Base-by-base conservation (phyloP, 768 basidiomycete species). In the Termitomyces sp. region DNA sequence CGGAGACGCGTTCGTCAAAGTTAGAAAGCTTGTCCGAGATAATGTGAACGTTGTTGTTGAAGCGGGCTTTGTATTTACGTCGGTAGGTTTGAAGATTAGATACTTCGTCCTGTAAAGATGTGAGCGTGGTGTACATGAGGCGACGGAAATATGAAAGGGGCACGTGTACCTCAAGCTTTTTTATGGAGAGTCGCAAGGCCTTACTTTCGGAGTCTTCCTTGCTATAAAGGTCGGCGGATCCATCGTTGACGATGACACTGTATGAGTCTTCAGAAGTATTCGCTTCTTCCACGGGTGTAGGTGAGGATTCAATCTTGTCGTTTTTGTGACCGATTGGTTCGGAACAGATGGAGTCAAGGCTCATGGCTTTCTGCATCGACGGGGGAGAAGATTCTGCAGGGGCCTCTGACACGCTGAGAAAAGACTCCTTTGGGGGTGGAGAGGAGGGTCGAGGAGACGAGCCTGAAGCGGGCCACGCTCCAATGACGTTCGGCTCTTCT, bases 391-490 rank as follows among this genome's bases (percentile, higher is more conserved):
- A n/a, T 40, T 55, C 21, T 19, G 58, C 25, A 47, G 51, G 27
- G 53, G 16, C 1, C 23, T 58, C 47, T n/a, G 37, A 27, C 10
- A 23, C 27, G 21, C 42, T 11, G 12, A 21, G 19, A 21, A 29
- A 5, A 6, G 11, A 10, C n/a, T 40, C 37, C 2, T 14, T 43
- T 2, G 14, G 32, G 12, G 12, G n/a, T 25, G 49, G 49, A 37
- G 52, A 55, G 11, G 43, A 46, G 6, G 37, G 19, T 11, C 59
- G 63, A 27, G 70, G 69, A n/a, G 72, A 75, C 32, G 70, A 65
- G 7, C 72, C 71, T 11, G 74, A 75, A 54, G 57, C 60, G 11
- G 79, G 75, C 74, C 77, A 80, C 27, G 76, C 77, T 25, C 77
- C 78, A 12, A 81, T 63, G 7, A 79, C 61, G 41, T 63, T 63